Evolutionary conservation across 805 yeast species (phyloP).

Genomic region (Jamesozyma lodderae): DNA sequence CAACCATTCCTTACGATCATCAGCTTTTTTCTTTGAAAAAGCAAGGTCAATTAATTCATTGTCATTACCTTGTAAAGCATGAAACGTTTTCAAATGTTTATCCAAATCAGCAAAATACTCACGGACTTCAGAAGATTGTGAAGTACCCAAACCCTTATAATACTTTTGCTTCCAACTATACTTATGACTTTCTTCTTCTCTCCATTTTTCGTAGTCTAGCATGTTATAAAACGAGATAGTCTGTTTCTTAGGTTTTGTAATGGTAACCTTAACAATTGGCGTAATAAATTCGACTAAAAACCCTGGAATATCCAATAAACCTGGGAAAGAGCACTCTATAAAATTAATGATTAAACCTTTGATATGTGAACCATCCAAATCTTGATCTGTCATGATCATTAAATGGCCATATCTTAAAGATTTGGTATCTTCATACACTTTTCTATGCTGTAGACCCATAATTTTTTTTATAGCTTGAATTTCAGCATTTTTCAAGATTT

Average conservation of each 20-base stretch:
- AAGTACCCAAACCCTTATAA: conserved; percentile 98
- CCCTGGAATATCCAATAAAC: conserved; percentile 81
- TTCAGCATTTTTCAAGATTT: conserved; percentile 84
- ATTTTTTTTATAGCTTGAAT: conserved; percentile 92
- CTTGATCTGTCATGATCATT: conserved; percentile 99
- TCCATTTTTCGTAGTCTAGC: conserved; percentile 95
- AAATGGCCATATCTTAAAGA: conserved; percentile 88
- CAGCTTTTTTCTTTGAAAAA: conserved; percentile 89
- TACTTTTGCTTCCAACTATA: conserved; percentile 88
- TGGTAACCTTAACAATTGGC: conserved; percentile 86
- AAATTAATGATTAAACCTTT: conserved; percentile 92
- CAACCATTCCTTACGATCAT: conserved; percentile 95
- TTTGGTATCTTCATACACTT: conserved; percentile 61
- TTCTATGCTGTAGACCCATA: conserved; percentile 90
- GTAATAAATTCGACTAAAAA: conserved; percentile 90
- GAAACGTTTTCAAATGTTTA: conserved; percentile 77
- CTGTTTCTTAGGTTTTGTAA: conserved; percentile 51
- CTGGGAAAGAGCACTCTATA: conserved; percentile 89
- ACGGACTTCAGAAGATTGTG: conserved; percentile 70
- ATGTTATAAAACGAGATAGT: conserved; percentile 76
- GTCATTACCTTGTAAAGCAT: conserved; percentile 71
- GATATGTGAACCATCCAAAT: conserved; percentile 98
- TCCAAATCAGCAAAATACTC: conserved; percentile 83
- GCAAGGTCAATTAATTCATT: conserved; percentile 78
- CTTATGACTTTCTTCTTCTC: conserved; percentile 66